Evolutionary conservation across 2,329 filamentous ascomycete species (phyloP).

Genomic region (Capronia epimyces): DNA sequence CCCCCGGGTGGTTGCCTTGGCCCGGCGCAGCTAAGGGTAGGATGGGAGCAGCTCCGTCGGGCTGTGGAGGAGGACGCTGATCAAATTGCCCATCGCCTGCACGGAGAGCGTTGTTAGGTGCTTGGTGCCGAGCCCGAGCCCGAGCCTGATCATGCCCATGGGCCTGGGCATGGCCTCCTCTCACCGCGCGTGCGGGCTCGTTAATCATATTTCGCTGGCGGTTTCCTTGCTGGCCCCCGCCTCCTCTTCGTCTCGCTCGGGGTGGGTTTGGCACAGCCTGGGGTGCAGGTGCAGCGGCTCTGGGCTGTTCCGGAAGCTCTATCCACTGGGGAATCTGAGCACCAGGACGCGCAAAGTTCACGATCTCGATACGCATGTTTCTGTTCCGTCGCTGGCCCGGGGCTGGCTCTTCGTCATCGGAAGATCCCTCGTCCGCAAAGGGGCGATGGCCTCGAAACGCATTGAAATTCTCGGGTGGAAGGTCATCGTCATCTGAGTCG

Average conservation of each 20-base stretch:
- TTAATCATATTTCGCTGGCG: constrained; percentile 12
- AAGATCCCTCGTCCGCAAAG: constrained; percentile 30
- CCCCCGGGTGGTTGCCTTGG: constrained; percentile 13
- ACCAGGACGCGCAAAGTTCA: constrained; percentile 28
- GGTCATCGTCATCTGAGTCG: constrained; percentile 29
- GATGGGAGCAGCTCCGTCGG: neutral
- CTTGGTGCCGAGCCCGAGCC: constrained; percentile 1
- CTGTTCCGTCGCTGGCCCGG: constrained; percentile 34
- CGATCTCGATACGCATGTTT: constrained; percentile 31
- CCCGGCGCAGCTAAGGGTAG: neutral
- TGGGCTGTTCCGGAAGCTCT: constrained; percentile 17
- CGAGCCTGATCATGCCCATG: constrained; percentile 5
- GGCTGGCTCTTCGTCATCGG: constrained; percentile 34
- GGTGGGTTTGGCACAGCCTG: constrained; percentile 23
- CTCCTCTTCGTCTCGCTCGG: constrained; percentile 13
- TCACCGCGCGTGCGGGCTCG: constrained; percentile 8
- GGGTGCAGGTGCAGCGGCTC: constrained; percentile 6
- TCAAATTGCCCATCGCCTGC: neutral
- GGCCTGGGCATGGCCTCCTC: constrained; percentile 3
- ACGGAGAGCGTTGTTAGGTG: neutral
- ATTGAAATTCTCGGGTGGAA: constrained; percentile 13
- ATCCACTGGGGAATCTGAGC: constrained; percentile 20
- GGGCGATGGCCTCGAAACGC: constrained; percentile 3
- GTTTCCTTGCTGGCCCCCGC: constrained; percentile 19
- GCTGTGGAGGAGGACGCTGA: neutral